A percentile compares a stretch with the other conserved stretches of the same genome.
Evolutionary conservation across 495 filamentous ascomycete species (phyloP).

Genomic region (Neurospora tetrasperma): DNA sequence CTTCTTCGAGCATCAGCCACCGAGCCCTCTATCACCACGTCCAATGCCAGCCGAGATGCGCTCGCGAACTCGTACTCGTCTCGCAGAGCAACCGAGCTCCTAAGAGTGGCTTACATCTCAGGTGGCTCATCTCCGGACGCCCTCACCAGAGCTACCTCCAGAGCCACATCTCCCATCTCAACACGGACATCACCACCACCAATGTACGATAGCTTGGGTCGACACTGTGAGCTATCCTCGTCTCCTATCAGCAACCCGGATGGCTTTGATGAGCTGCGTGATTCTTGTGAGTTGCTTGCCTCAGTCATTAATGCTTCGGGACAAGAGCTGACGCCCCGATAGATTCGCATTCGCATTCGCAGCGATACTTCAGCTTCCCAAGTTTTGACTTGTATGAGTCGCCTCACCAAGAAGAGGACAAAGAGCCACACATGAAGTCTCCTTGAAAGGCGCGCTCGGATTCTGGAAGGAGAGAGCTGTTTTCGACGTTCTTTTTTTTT

Average conservation of each 20-base stretch:
- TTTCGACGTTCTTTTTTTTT: not conserved
- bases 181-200: constrained; percentile 16
- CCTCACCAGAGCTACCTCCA: constrained; percentile 21
- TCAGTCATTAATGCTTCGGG: not conserved
- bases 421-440: constrained; percentile 19
- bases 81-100: constrained; percentile 39
- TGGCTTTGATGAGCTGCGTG: constrained; percentile 19
- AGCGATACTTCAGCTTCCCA: constrained; percentile 47
- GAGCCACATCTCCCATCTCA: constrained; percentile 26
- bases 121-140: constrained; percentile 23
- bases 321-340: constrained; percentile 6
- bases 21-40: constrained; percentile 44
- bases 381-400: constrained; percentile 43
- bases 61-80: constrained; percentile 34
- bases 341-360: constrained; percentile 20
- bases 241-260: constrained; percentile 22
- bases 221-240: constrained; percentile 18
- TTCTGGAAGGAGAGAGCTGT: not conserved
- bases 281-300: constrained; percentile 14
- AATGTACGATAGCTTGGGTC: constrained; percentile 25
- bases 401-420: constrained; percentile 28
- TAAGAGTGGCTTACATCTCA: constrained; percentile 42
- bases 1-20: constrained; percentile 42
- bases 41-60: constrained; percentile 39
- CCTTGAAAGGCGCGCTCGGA: constrained; percentile 11